These are phyloP conservation scores for Globomyces sp. DNA, from an alignment of 371 early-diverging fungal genomes.

Conservation along the genomic window DNA sequence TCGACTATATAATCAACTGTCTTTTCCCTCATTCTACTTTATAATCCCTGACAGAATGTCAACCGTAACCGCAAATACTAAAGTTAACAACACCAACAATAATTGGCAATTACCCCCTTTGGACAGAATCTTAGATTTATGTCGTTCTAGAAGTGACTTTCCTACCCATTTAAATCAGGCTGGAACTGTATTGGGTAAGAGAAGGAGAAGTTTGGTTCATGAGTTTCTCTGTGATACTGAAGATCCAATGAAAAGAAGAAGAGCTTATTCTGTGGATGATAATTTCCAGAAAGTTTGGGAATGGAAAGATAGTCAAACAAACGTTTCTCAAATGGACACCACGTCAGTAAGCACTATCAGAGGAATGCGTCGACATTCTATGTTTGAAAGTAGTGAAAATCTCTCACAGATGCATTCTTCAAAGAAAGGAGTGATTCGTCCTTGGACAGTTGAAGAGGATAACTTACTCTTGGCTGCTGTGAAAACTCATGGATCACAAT, in stretches of 20 bases:
- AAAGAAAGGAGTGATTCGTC: constrained; percentile 18
- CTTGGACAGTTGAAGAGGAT: constrained; percentile 23
- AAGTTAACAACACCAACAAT: too few species aligned
- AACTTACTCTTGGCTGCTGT: constrained; percentile 11
- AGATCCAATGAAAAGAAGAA: constrained; percentile 6
- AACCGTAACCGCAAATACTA: too few species aligned
- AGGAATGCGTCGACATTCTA: constrained; percentile 12
- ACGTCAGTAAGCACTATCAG: background rate
- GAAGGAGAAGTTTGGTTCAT: constrained; percentile 15
- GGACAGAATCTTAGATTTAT: constrained; percentile 18
- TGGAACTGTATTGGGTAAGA: constrained; percentile 10
- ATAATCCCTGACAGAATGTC: too few species aligned
- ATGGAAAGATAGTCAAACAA: background rate
- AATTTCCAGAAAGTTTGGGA: background rate
- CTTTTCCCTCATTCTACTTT: too few species aligned
- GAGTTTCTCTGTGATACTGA: constrained; percentile 12
- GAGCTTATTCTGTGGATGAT: constrained; percentile 13
- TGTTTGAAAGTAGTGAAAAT: background rate
- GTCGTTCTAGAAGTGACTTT: constrained; percentile 12
- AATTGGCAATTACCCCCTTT: background rate
- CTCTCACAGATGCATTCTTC: background rate
- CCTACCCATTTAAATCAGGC: constrained; percentile 10
- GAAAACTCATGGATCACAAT: constrained; percentile 11
- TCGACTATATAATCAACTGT: too few species aligned
- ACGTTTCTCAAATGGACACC: background rate